Evolutionary conservation across 1,284 basidiomycete genomes (phyloP), one percentile per base, ranked within the genome.

Genomic region (Blastosporella zonata): DNA sequence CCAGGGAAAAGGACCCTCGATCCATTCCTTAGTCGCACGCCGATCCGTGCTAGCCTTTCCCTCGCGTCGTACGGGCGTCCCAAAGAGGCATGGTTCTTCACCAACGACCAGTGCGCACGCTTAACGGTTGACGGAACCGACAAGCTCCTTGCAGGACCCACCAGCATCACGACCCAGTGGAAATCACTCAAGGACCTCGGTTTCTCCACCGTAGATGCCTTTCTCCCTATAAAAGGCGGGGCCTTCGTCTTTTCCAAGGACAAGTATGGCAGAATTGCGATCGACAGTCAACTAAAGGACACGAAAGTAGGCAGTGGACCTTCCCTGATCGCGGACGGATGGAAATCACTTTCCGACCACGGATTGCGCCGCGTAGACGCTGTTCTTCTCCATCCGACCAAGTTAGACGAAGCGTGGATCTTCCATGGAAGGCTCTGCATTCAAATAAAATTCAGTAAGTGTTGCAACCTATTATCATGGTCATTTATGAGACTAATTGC

Each of bases 191-290:
- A 46, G 36, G 35, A 15, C 10, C 44, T 46, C 7, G 44, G 44
- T 10, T 46, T 46, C 36, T 29, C 44, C 8, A 39, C 44, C 7
- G 44, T 46, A 2, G 44, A 46, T 20, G 44, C 44, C 1, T 39
- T 46, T 46, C 17, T 46, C 10, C 44, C 35, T 2, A 29, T 29
- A 2, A 31, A 37, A 13, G 44, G 36, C 3, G 44, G 44, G 7
- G 44, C 44, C 6, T 46, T 27, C 10, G 35, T 46, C 2, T 46
- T 46, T 39, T 46, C 44, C 13, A 37, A 37, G 21, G 44, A 46
- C 2, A 46, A 46, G 44, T 46, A 46, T 23, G 44, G 44, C 6
- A 35, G 44, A 18, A 46, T 46, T 15, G 25, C 44, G 35, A 46
- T 46, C 27, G 21, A 39, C 36, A 39, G 15, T 20, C 10, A 46